phyloP scores from a whole-genome alignment of 2,329 filamentous ascomycete genomes.

The Tothia fuscella region DNA sequence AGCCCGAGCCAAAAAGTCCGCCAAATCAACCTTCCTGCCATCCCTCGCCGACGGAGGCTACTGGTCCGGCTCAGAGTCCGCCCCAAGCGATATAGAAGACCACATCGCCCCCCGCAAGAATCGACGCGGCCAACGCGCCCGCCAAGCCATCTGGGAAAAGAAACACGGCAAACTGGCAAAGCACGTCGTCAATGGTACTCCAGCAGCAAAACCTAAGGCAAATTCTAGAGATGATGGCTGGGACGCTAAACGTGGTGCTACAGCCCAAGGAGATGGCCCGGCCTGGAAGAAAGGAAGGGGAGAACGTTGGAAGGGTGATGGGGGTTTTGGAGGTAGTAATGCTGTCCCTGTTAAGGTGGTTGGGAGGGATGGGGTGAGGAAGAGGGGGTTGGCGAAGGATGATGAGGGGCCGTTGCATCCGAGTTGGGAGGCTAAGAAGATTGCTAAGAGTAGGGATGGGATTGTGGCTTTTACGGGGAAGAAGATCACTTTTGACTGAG shows the following conservation, averaged over 20 bases:
- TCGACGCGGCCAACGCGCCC: conserved; percentile 62
- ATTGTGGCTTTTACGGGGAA: conserved; percentile 43
- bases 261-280: conserved; percentile 16
- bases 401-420: conserved; percentile 48
- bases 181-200: conserved; percentile 41
- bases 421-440: conserved; percentile 52
- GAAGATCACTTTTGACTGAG: conserved; percentile 50
- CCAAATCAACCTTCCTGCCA: conserved; percentile 54
- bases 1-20: conserved; percentile 11
- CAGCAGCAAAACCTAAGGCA: conserved; percentile 19
- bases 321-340: not conserved
- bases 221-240: conserved; percentile 39
- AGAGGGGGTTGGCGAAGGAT: conserved; percentile 19
- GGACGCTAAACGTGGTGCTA: conserved; percentile 46
- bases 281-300: conserved; percentile 3
- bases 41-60: conserved; percentile 67
- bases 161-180: conserved; percentile 64
- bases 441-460: conserved; percentile 42
- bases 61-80: conserved; percentile 64
- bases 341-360: not conserved
- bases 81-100: conserved; percentile 38
- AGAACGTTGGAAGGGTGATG: not conserved
- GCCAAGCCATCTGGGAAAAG: conserved; percentile 68
- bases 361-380: conserved; percentile 12
- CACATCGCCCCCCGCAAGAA: conserved; percentile 54